Base-by-base conservation (phyloP, 2,329 filamentous ascomycete genomes). In the Talaromyces sp. region DNA sequence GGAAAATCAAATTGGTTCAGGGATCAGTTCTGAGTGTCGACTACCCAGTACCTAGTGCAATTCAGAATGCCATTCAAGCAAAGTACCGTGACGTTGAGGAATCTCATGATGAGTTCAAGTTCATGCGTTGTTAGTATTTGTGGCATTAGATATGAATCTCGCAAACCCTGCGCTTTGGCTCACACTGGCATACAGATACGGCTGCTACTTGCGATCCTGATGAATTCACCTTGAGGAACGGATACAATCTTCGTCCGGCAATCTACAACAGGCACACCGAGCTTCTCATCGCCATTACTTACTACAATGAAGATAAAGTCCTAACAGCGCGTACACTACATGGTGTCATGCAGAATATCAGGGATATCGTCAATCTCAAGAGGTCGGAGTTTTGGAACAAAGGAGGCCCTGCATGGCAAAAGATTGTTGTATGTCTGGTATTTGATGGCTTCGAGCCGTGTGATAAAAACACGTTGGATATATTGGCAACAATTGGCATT, bases 371-470 rank as follows among this genome's bases (percentile, higher is more conserved):
- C 74, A 98, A 97, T 81, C 84, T 98, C 68, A 98, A 98, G 82
- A 97, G 96, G 82, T 97, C 95, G 41, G 94, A 96, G 72, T 99
- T 99, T 83, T 99, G 95, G 95, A 97, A 98, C 83, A 96, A 97
- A 82, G 95, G 95, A 72, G 95, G 95, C 64, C 95, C 95, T 10
- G 95, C 95, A 63, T 99, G 95, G 95, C 95, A 99, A 78, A 99
- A 98, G 83, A 98, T 99, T 75, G 95, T 98, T 35, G 95, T 98
- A 66, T 96, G 91, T 78, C 82, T 98, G 70, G 92, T 99, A 68
- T 98, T 98, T 73, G 95, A 99, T 77, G 95, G 95, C 85, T 96
- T 99, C 73, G 94, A 97, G 72, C 95, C 96, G 78, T 94, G 92
- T 70, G 94, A 99, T 85, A 98, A 98, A 84, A 92, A 93, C 74